phyloP scores from a whole-genome alignment of 1,284 basidiomycete genomes.

The Moniliophthora roreri region DNA sequence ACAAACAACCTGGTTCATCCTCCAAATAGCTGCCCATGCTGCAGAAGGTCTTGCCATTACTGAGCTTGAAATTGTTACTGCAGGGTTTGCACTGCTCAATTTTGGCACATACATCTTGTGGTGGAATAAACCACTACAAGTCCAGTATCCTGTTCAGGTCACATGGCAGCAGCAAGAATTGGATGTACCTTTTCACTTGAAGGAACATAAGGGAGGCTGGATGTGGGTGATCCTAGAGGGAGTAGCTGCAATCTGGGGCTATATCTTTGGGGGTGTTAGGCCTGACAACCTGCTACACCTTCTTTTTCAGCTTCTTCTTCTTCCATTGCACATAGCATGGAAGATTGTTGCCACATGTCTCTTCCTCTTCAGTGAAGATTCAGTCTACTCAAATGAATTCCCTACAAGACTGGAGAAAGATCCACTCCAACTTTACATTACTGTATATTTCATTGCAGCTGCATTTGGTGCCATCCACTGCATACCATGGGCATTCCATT shows the following conservation, averaged over 20 bases:
- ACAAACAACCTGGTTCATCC: constrained; percentile 1
- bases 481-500: neutral
- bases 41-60: neutral
- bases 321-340: too few species aligned
- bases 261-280: too few species aligned
- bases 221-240: too few species aligned
- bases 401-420: neutral
- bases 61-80: neutral
- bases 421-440: neutral
- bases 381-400: too few species aligned
- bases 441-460: neutral
- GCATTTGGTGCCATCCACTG: neutral
- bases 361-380: too few species aligned
- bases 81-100: neutral
- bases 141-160: neutral
- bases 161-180: too few species aligned
- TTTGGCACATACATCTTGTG: neutral
- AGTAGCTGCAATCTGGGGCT: too few species aligned
- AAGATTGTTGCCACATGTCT: too few species aligned
- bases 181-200: too few species aligned
- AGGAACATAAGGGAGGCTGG: too few species aligned
- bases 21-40: neutral
- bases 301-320: too few species aligned
- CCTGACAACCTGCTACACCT: too few species aligned
- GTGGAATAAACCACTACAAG: constrained; percentile 1